Evolutionary conservation across 805 yeast species (phyloP), one percentile per base, ranked within the genome.

Genomic region (Zygosaccharomyces rouxii): DNA sequence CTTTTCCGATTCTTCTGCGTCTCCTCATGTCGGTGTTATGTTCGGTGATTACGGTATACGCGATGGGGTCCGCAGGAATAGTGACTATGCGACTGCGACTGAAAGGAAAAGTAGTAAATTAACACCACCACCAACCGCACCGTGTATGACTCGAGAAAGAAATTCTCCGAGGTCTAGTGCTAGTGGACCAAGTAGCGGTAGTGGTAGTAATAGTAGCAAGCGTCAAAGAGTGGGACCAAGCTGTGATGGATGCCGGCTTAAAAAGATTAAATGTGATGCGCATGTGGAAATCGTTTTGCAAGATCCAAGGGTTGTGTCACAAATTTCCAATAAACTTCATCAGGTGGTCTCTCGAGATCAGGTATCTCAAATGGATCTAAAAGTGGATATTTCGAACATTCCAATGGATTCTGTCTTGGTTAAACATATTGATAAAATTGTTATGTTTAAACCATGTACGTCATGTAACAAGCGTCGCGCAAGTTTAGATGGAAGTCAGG

Each of bases 251-350:
- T 84, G 92, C 63, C 71, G 89, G 46, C 59, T 77, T 13, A 74
- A 88, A 49, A 84, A 84, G 61, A 84, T 83, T 49, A 84, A 81
- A 65, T 84, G 92, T 67, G 81, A 84, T 63, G 87, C 90, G 1
- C 81, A 75, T 55, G 78, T 83, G 10, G 63, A 67, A 29, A 69
- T 78, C 21, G 50, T 79, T 13, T 46, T 47, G 31, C 63, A 63
- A 46, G 60, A 57, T 40, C 57, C 64, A 13, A 13, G 49, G n/a
- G 46, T 64, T 10, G 43, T 59, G 7, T 44, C 52, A 16, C 44
- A 51, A 16, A 44, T 55, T 16, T 51, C 60, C 11, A 50, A 55
- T 23, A 54, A 54, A 23, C 50, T 64, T 41, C 65, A 58, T 49
- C 56, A 53, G 48, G 42, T 49, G 22, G 43, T 64, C 26, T 39